phyloP scores from a whole-genome alignment of 257 asterid genomes.

The Nemophila menziesii region DNA sequence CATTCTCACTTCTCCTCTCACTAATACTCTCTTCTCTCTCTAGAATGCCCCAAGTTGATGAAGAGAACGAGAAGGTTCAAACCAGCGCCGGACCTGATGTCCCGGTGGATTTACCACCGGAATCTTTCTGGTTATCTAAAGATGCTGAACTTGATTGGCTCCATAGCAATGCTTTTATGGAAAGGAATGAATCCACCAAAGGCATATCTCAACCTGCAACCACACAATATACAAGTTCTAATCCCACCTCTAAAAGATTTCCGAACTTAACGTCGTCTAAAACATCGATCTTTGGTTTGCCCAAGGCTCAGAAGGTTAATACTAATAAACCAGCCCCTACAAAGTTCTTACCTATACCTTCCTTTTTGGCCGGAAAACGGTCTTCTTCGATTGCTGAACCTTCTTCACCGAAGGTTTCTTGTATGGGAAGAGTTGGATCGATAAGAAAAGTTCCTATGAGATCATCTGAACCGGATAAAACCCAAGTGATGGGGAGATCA shows the following conservation, averaged over 20 bases:
- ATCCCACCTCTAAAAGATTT: constrained; percentile 45
- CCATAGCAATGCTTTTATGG: constrained; percentile 64
- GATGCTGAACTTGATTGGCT: constrained; percentile 90
- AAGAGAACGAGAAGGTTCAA: neutral
- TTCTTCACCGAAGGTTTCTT: constrained; percentile 85
- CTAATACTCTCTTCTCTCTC: neutral
- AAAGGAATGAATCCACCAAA: constrained; percentile 61
- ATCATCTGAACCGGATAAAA: constrained; percentile 21
- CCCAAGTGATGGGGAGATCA: constrained; percentile 11
- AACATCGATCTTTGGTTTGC: constrained; percentile 58
- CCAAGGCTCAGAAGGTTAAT: constrained; percentile 49
- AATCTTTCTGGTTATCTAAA: constrained; percentile 77
- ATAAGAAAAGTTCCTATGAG: constrained; percentile 62
- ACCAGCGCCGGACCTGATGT: neutral
- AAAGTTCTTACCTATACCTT: constrained; percentile 47
- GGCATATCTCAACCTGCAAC: constrained; percentile 28
- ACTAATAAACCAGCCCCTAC: constrained; percentile 27
- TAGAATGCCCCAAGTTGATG: constrained; percentile 54
- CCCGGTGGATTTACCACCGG: constrained; percentile 40
- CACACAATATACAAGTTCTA: constrained; percentile 21
- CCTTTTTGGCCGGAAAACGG: constrained; percentile 31
- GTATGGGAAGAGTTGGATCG: constrained; percentile 85
- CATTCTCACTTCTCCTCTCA: constrained; percentile 7
- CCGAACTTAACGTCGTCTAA: constrained; percentile 37
- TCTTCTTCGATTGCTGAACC: constrained; percentile 43